Conservation (phyloP, 805 yeast species). For the Candida nemodendra region DNA sequence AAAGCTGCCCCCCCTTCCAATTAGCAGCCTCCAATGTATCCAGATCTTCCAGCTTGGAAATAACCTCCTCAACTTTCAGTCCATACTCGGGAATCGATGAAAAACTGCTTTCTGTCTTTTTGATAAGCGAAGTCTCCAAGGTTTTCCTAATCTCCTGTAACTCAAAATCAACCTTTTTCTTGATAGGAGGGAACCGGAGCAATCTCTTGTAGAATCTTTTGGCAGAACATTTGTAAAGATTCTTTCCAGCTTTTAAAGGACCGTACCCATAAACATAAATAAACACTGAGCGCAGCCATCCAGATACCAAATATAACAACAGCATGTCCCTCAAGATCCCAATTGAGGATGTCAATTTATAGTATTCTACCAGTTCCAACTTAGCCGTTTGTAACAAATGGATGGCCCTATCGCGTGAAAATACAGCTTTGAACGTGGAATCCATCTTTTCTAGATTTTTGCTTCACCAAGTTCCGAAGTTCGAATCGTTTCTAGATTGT, state of each 20-base stretch:
- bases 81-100: conserved; percentile 60
- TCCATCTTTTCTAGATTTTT: no score
- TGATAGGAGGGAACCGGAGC: conserved; percentile 37
- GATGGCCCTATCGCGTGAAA: no score
- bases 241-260: conserved; percentile 9
- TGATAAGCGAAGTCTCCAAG: conserved; percentile 59
- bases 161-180: conserved; percentile 58
- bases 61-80: conserved; percentile 44
- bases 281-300: conserved; percentile 4
- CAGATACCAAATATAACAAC: conserved; percentile 9
- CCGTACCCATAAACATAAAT: conserved; percentile 28
- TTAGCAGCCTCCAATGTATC: conserved; percentile 55
- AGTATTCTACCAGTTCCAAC: conserved; percentile 4
- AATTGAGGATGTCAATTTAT: conserved; percentile 5
- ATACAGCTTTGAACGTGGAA: no score
- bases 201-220: conserved; percentile 12
- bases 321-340: conserved; percentile 9
- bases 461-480: no score
- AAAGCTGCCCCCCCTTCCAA: conserved; percentile 83
- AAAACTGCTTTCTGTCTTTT: conserved; percentile 47
- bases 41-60: conserved; percentile 49
- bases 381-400: neutral
- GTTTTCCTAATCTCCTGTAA: conserved; percentile 44
- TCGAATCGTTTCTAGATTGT: no score
- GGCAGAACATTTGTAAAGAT: conserved; percentile 5